Evolutionary conservation across 176 grass and related monocot genomes (phyloP).

Genomic region (Sorghum bicolor): DNA sequence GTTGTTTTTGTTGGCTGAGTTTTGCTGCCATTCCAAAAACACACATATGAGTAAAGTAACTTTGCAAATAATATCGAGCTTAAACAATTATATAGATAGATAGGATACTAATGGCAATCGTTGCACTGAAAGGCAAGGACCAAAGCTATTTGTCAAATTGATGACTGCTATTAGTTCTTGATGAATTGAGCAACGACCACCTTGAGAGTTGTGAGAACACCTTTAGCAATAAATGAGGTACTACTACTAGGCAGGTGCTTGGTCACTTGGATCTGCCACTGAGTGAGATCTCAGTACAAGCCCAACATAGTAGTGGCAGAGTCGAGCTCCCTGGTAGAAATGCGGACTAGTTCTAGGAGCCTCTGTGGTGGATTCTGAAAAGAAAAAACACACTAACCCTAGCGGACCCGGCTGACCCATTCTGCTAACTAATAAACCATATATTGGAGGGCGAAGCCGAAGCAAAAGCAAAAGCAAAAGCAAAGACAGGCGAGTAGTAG

Average conservation of each 20-base stretch:
- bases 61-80: neutral
- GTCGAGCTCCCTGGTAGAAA: neutral
- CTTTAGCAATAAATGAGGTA: neutral
- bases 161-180: neutral
- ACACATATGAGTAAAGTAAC: neutral
- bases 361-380: neutral
- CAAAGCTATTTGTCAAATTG: neutral
- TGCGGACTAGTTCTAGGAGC: neutral
- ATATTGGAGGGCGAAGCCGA: neutral
- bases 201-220: neutral
- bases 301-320: neutral
- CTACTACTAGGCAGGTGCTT: neutral
- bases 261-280: neutral
- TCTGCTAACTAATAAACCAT: neutral
- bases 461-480: neutral
- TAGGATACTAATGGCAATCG: neutral
- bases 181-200: neutral
- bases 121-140: neutral
- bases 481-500: neutral
- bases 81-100: neutral
- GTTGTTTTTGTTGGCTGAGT: constrained; percentile 42
- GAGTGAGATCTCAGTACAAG: neutral
- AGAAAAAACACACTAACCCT: neutral
- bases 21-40: constrained; percentile 36
- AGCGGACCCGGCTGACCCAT: too few relatives aligned